Evolutionary conservation across 2,329 filamentous ascomycete genomes (phyloP), one percentile per base, ranked within the genome.

Genomic region (Myotisia sp.): DNA sequence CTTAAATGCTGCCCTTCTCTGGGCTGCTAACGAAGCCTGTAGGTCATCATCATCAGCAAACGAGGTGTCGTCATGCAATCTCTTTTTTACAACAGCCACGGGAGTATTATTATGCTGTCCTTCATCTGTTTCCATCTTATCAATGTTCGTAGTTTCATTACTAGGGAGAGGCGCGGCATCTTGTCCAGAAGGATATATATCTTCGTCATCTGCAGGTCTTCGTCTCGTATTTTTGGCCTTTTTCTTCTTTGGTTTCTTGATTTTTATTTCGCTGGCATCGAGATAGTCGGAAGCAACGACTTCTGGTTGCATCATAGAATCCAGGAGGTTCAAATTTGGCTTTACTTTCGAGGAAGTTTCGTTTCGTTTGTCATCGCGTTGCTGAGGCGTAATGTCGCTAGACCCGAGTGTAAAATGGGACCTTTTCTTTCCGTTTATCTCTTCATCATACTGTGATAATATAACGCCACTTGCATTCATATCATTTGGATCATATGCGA

Each of bases 21-120:
- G 85, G n/a, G 75, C 66, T 1, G 87, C 80, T 21, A 98, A 67
- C 3, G 79, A 81, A 17, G 80, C 76, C 59, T 94, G 87, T 3
- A 98, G 66, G 49, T 94, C 85, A 26, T 95, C 87, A 43, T 98
- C 90, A 43, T 95, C 90, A 14, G 82, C 76, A 47, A 92, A 79
- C 0, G 71, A 74, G 20, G 75, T 66, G 19, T 82, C 70, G 7
- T 79, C 68, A 7, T 69, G 67, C 35, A 74, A 70, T 36, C 71
- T 65, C 55, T 82, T 90, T 50, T 70, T 76, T 40, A 58, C 58
- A 7, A 59, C 46, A 3, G 50, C 44, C 8, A 36, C 34, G 7
- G 56, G 53, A 2, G 50, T 39, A 4, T 49, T 53, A 10, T 44
- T 46, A 4, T 54, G 50, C 5, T 49, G 53, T 18, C 60, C 57